These are phyloP conservation scores for Vaccinium corymbosum DNA, from an alignment of 148 eudicot species.

Conservation along the genomic window DNA sequence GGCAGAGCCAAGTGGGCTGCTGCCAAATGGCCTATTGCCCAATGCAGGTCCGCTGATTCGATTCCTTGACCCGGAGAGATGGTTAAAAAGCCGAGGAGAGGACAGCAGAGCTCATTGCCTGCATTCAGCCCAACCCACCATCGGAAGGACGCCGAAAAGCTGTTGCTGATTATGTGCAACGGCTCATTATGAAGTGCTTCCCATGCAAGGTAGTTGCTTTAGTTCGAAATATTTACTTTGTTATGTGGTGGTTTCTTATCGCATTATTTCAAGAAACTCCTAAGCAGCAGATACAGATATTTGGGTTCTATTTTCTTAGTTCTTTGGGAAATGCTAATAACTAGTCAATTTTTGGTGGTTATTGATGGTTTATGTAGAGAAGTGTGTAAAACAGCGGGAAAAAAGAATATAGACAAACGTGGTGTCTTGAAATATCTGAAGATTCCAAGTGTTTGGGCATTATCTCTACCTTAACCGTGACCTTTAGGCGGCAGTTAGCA, in stretches of 20 bases:
- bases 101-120: constrained; percentile 68
- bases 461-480: background rate
- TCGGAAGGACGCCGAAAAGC: constrained; percentile 73
- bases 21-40: constrained; percentile 64
- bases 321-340: background rate
- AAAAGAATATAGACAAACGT: background rate
- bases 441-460: background rate
- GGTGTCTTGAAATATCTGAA: background rate
- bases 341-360: background rate
- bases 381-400: background rate
- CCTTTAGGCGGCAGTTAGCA: background rate
- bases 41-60: constrained; percentile 42
- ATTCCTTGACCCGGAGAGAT: constrained; percentile 52
- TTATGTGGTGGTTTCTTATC: background rate
- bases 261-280: background rate
- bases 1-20: constrained; percentile 36
- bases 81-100: constrained; percentile 76
- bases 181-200: constrained; percentile 64
- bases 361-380: background rate
- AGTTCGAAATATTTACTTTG: background rate
- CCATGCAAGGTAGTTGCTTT: constrained; percentile 61
- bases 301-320: background rate
- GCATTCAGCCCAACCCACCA: constrained; percentile 67
- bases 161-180: constrained; percentile 74
- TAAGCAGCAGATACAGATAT: background rate